A percentile compares a stretch with the other conserved stretches of the same genome.
Conservation (phyloP, 352 stramenopile genomes). For the Ochromonadaceae sp. region DNA sequence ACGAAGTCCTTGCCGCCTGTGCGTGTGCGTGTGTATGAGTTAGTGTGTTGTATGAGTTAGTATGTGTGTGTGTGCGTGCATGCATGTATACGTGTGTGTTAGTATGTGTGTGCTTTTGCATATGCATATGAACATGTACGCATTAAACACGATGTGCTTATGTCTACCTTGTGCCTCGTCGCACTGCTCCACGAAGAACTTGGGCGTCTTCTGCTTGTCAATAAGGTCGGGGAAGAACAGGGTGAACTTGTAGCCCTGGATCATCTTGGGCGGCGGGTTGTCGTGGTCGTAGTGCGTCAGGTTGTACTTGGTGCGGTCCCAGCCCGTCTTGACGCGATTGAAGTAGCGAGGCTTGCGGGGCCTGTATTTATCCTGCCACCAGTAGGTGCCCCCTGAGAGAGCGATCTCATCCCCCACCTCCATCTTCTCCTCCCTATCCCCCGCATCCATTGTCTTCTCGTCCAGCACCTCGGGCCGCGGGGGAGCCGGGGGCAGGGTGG, state of each 20-base stretch:
- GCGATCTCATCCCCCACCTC: slow-evolving; percentile 33
- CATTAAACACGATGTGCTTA: too few species aligned
- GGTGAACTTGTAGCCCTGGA: slow-evolving; percentile 99
- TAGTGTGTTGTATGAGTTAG: too few species aligned
- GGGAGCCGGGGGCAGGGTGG: not conserved
- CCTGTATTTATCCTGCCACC: slow-evolving; percentile 90
- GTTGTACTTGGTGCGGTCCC: slow-evolving; percentile 99
- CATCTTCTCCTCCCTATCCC: slow-evolving; percentile 27
- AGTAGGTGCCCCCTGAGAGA: slow-evolving; percentile 35
- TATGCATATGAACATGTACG: too few species aligned
- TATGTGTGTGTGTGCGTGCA: too few species aligned
- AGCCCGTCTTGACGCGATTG: slow-evolving; percentile 96
- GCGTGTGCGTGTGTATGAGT: too few species aligned
- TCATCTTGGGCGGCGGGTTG: slow-evolving; percentile 97
- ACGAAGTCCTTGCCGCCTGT: slow-evolving; percentile 93
- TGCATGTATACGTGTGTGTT: too few species aligned
- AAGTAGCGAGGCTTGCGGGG: slow-evolving; percentile 96
- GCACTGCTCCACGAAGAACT: slow-evolving; percentile 81
- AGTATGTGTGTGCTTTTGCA: too few species aligned
- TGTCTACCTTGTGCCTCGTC: slow-evolving; percentile 36
- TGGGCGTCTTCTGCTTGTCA: slow-evolving; percentile 81
- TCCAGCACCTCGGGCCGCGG: not conserved
- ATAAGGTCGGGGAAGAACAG: slow-evolving; percentile 98
- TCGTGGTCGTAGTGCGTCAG: slow-evolving; percentile 98
- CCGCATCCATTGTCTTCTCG: slow-evolving; percentile 1